Evolutionary conservation across 1,284 basidiomycete species (phyloP), one percentile per base, ranked within the genome.

Genomic region (Cerrena zonata): DNA sequence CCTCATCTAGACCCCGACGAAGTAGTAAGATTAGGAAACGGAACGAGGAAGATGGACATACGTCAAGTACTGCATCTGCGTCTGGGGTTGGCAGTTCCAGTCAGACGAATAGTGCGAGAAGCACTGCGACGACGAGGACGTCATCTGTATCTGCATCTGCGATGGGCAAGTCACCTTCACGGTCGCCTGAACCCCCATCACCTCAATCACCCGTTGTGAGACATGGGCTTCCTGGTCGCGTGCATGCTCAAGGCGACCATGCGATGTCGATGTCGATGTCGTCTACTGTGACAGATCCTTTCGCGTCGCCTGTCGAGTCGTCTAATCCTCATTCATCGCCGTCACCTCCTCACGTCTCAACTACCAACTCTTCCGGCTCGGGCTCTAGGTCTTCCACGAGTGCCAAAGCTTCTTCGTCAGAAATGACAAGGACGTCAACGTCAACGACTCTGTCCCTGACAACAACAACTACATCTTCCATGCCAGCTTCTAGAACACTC

Each of bases 61-160:
- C 47, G 12, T 47, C 27, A 15, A 48, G 30, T 38, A 55, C 53
- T n/a, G 26, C 45, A 2, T 46, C 48, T 12, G 45, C 40, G 23
- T 46, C 48, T 12, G 45, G 45, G 23, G 40, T 45, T 5, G 55
- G 56, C 26, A 56, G 49, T 23, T 56, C 59, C 3, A 60, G 59
- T 34, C 60, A 61, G 47, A 60, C 58, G 51, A 66, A 44, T 52
- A 66, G 63, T 46, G 51, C 53, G n/a, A 36, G 41, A 12, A 40
- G 37, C 13, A 42, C 18, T 42, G 41, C 18, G 23, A 56, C 59
- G 24, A 56, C 50, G 44, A 36, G 19, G 2, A 18, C 38, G 10
- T 48, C 47, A 21, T n/a, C n/a, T n/a, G n/a, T n/a, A n/a, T n/a
- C n/a, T n/a, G n/a, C n/a, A n/a, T 15, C 44, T 10, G 21, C 26